Evolutionary conservation across 768 basidiomycete species (phyloP).

Genomic region (Ephemerocybe angulata): DNA sequence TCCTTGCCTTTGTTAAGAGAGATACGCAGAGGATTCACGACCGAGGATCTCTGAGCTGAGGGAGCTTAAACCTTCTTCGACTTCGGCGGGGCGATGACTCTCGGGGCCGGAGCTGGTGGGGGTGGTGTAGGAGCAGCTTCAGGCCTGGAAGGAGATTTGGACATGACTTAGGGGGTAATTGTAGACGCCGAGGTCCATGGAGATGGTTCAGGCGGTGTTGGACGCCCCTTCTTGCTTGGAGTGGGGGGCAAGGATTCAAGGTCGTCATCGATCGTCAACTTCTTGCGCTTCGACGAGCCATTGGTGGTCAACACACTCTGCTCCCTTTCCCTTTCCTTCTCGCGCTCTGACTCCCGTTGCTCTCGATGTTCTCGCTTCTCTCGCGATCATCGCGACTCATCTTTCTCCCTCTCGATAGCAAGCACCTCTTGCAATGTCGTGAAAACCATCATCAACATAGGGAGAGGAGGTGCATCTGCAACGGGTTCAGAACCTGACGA

Average conservation of each 20-base stretch:
- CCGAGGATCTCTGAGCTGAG: constrained; percentile 15
- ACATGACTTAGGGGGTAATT: too few species aligned
- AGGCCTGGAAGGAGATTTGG: constrained; percentile 16
- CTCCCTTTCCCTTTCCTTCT: constrained; percentile 29
- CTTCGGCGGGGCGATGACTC: constrained; percentile 16
- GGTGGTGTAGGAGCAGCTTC: constrained; percentile 26
- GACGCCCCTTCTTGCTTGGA: constrained; percentile 5
- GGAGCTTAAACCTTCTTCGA: constrained; percentile 44
- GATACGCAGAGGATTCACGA: constrained; percentile 32
- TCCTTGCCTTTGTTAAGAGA: constrained; percentile 71
- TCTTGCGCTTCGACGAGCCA: constrained; percentile 4
- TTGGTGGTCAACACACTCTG: neutral
- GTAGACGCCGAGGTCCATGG: constrained; percentile 16
- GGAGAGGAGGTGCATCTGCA: constrained; percentile 58
- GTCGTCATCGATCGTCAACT: constrained; percentile 15
- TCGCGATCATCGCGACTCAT: constrained; percentile 26
- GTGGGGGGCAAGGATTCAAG: constrained; percentile 13
- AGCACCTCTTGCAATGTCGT: constrained; percentile 82
- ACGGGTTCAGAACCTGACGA: constrained; percentile 29
- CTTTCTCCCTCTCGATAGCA: constrained; percentile 70
- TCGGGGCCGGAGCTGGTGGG: neutral
- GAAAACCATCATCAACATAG: constrained; percentile 80
- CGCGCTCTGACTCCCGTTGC: constrained; percentile 39
- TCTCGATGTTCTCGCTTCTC: constrained; percentile 28
- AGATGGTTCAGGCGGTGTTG: constrained; percentile 10